Percentiles rank a stretch among this genome's conserved stretches.
These are phyloP conservation scores for Penicillium angulare DNA, from an alignment of 495 filamentous ascomycete species.

Conservation along the genomic window DNA sequence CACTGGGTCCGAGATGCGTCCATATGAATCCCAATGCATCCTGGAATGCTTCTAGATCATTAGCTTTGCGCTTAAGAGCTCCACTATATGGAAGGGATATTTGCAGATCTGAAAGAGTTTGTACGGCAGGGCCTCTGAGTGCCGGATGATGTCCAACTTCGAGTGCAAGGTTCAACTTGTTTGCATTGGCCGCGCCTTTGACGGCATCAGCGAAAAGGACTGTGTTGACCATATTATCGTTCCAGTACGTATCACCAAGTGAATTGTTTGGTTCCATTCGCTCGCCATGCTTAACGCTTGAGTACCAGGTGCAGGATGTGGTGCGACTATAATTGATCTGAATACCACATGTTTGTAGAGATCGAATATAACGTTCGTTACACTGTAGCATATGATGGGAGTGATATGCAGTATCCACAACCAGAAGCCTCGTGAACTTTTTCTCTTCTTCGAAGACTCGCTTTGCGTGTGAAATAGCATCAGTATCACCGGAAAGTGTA, in stretches of 20 bases:
- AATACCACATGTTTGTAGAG: conserved; percentile 14
- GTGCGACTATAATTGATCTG: background rate
- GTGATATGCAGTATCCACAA: conserved; percentile 40
- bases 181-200: background rate
- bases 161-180: conserved; percentile 26
- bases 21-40: conserved; percentile 48
- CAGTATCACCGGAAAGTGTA: conserved; percentile 32
- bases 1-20: conserved; percentile 14
- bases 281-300: conserved; percentile 7
- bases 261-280: background rate
- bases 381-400: conserved; percentile 35
- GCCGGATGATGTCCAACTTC: conserved; percentile 54
- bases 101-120: conserved; percentile 21
- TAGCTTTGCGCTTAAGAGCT: conserved; percentile 27
- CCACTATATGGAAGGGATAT: conserved; percentile 35
- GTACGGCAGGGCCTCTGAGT: conserved; percentile 33
- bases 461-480: conserved; percentile 25
- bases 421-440: conserved; percentile 33
- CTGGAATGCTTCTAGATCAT: conserved; percentile 37
- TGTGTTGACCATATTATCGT: conserved; percentile 4
- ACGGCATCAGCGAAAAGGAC: conserved; percentile 9
- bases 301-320: conserved; percentile 1
- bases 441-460: conserved; percentile 8
- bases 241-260: conserved; percentile 6
- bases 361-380: conserved; percentile 35